Base-by-base conservation (phyloP, 2,329 filamentous ascomycete genomes). In the Phialocephala sp. region DNA sequence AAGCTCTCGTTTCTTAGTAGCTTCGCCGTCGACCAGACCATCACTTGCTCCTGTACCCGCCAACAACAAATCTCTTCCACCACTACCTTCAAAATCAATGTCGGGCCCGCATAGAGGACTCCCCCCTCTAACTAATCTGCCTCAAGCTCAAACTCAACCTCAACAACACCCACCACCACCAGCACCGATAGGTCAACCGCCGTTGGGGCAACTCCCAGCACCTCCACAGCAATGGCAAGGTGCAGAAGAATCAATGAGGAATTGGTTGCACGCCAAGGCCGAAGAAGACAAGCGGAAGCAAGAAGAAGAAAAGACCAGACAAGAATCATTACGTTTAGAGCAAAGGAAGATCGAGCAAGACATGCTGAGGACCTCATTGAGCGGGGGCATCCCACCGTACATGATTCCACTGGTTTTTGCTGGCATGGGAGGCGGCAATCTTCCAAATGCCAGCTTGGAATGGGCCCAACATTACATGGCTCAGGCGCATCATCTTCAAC, bases 381-480 rank as follows among this genome's bases (percentile, higher is more conserved):
- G 84, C 62, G 87, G 88, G 43, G 90, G 91, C 12, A 87, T 94
- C 59, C 91, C 91, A 11, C 90, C 91, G 14, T 84, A 89, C 41
- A 87, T 93, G 84, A 84, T 93, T 32, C 91, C 91, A 8, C 80
- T 92, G 66, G 87, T 94, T 27, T 93, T 94, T 77, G 86, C 89
- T 14, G 89, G 89, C 52, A 89, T 92, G 83, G 85, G 85, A 55
- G 89, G 88, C 45, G 87, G 87, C 41, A 81, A 82, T 62, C 77
- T 90, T 35, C 82, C 88, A 22, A 87, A 86, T 68, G 82, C 84
- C 37, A 85, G 86, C 3, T 72, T 91, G 61, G 90, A 92, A 74
- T 89, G 85, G 85, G 85, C 87, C 14, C 89, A 92, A 74, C 88
- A 91, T 72, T 87, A 86, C 72, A 83, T 89, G 76, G 80, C 82